phyloP scores from a whole-genome alignment of 2,329 filamentous ascomycete genomes.

The Penicillium oxalicum region DNA sequence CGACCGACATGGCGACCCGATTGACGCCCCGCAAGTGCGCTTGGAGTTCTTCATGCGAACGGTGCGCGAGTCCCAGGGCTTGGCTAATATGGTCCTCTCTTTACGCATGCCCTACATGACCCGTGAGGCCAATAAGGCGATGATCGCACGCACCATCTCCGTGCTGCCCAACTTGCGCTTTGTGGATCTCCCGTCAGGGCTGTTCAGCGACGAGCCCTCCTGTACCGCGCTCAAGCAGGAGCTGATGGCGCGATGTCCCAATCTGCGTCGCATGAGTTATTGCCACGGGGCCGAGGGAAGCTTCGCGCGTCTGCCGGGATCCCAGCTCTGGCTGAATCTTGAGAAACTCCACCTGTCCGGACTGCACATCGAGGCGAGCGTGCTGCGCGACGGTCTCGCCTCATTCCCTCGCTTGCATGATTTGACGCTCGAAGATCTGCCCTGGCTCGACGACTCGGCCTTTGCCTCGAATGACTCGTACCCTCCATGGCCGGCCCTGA shows the following conservation, averaged over 20 bases:
- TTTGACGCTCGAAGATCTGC: constrained; percentile 65
- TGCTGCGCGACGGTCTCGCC: constrained; percentile 63
- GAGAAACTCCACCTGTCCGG: constrained; percentile 38
- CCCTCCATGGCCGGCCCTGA: constrained; percentile 67
- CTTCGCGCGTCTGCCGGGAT: constrained; percentile 62
- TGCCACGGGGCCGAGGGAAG: constrained; percentile 69
- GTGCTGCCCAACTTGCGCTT: constrained; percentile 80
- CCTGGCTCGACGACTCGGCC: constrained; percentile 69
- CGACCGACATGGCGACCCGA: constrained; percentile 69
- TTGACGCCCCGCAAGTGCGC: constrained; percentile 71
- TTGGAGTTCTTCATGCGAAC: constrained; percentile 75
- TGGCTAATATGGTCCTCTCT: constrained; percentile 67
- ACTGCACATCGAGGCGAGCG: constrained; percentile 33
- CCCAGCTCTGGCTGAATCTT: constrained; percentile 40
- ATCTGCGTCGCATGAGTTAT: constrained; percentile 87
- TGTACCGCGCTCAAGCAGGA: constrained; percentile 75
- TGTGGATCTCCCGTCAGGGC: constrained; percentile 82
- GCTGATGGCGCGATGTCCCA: constrained; percentile 73
- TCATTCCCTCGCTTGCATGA: constrained; percentile 63
- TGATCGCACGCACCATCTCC: constrained; percentile 78
- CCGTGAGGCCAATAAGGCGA: constrained; percentile 75
- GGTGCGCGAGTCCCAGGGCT: constrained; percentile 66
- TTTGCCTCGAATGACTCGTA: constrained; percentile 61
- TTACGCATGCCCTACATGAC: constrained; percentile 95
- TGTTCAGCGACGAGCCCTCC: constrained; percentile 72